These are phyloP conservation scores for Peziza echinospora DNA, from an alignment of 495 filamentous ascomycete species.

Conservation along the genomic window DNA sequence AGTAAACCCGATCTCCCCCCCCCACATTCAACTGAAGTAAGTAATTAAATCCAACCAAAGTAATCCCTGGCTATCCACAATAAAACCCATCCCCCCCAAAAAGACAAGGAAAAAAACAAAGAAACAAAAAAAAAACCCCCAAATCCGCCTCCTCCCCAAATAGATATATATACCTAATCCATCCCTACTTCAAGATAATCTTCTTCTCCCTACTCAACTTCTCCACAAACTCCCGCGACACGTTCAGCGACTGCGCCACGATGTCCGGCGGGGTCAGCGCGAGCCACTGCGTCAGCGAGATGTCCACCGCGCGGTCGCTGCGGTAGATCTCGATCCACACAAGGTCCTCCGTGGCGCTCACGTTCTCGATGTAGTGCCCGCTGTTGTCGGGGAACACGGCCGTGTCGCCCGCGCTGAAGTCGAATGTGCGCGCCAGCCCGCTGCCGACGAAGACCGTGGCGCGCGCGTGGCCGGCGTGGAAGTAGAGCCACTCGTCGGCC, in stretches of 20 bases:
- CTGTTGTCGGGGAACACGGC: conserved; percentile 43
- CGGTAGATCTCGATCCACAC: conserved; percentile 48
- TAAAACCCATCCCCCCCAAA: too few species aligned
- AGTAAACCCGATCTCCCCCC: too few species aligned
- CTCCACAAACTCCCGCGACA: not conserved
- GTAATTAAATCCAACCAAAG: too few species aligned
- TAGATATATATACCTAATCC: too few species aligned
- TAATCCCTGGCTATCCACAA: too few species aligned
- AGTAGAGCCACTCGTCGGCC: conserved; percentile 47
- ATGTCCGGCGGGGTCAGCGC: conserved; percentile 30
- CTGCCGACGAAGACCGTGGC: conserved; percentile 41
- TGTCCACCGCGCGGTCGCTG: conserved; percentile 39
- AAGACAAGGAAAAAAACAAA: too few species aligned
- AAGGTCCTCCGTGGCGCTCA: conserved; percentile 36
- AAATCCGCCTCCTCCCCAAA: too few species aligned
- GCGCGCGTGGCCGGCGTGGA: conserved; percentile 34
- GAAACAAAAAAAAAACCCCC: too few species aligned
- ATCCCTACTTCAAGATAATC: not conserved
- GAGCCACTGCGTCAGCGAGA: conserved; percentile 41
- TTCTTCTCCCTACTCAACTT: not conserved
- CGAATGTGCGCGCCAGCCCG: conserved; percentile 37
- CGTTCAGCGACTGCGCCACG: not conserved
- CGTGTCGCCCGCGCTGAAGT: conserved; percentile 41
- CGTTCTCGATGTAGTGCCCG: conserved; percentile 46
- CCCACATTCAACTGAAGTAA: too few species aligned